These are phyloP conservation scores for Candida andamanensis DNA, from an alignment of 805 yeast species.

Conservation along the genomic window DNA sequence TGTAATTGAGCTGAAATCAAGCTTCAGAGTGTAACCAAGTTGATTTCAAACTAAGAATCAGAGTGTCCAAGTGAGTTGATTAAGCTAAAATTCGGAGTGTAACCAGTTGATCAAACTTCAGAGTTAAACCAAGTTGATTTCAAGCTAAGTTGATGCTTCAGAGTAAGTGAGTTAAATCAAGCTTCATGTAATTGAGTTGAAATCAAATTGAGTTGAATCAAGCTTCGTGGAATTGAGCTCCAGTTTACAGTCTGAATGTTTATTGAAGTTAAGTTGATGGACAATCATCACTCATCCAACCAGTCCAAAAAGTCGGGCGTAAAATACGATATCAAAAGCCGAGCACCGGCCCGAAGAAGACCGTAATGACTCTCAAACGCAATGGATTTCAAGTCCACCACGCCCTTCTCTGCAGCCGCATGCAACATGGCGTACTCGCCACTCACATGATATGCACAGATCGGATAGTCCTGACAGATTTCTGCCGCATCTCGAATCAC, in stretches of 20 bases:
- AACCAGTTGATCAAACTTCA: no score
- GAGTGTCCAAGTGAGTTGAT: no score
- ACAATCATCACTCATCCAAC: constrained; percentile 44
- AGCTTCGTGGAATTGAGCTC: no score
- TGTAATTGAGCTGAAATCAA: no score
- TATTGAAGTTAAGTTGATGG: no score
- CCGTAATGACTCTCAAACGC: constrained; percentile 90
- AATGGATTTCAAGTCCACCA: constrained; percentile 76
- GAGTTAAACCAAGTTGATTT: background rate
- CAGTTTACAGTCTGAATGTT: no score
- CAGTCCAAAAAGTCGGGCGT: constrained; percentile 95
- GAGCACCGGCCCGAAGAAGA: constrained; percentile 92
- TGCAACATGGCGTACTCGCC: constrained; percentile 98
- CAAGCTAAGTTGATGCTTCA: background rate
- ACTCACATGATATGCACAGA: constrained; percentile 93
- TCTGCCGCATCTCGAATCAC: constrained; percentile 83
- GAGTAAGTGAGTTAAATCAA: no score
- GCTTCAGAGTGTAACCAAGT: background rate
- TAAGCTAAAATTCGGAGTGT: no score
- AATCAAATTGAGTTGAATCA: no score
- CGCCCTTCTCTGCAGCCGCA: constrained; percentile 96
- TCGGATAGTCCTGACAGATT: constrained; percentile 77
- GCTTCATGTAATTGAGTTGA: no score
- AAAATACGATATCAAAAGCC: constrained; percentile 83
- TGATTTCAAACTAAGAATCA: no score